Evolutionary conservation across 257 asterid genomes (phyloP), one percentile per base, ranked within the genome.

Genomic region (Solanum ahanhuiri): DNA sequence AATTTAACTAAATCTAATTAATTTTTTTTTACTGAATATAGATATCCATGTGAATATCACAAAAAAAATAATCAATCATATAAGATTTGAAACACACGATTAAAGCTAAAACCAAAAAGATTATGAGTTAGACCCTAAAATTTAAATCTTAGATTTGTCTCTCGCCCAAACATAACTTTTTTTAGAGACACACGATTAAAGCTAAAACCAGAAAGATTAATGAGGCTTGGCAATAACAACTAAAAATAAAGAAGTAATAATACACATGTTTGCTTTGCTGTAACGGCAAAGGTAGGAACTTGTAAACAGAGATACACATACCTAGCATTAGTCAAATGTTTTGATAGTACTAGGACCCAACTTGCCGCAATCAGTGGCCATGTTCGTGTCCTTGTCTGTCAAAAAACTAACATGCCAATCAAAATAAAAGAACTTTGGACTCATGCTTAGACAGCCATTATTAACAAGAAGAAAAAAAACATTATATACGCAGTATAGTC

Each of bases 301-400:
- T 12, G 35, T 69, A 71, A 83, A 57, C 72, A 75, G 30, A 86
- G 66, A 60, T 39, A n/a, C 23, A 39, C 73, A 37, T 72, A 20
- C 17, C 17, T n/a, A n/a, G n/a, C n/a, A 33, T 4, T 15, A 39
- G 84, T 81, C 84, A 28, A 48, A 48, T 34, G 60, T 31, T 28
- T 81, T 28, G 30, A 48, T 79, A 79, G 22, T 45, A 41, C 58
- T 35, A 23, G 86, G 87, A 17, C 87, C 43, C 43, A 71, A 25
- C 18, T 79, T 57, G 35, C 76, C 91, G 87, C 73, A n/a, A 88
- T 86, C 69, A 70, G 64, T 28, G 67, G 67, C 67, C 43, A 81
- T 45, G 64, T 28, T 81, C 67, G 18, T 17, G 67, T 48, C 84
- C 67, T 25, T 81, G 63, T 28, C 37, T 48, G 41, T 28, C 63